Percentiles rank a stretch among this genome's conserved stretches.
phyloP scores from a whole-genome alignment of 163 green algal genomes.

The Volvox carteri region DNA sequence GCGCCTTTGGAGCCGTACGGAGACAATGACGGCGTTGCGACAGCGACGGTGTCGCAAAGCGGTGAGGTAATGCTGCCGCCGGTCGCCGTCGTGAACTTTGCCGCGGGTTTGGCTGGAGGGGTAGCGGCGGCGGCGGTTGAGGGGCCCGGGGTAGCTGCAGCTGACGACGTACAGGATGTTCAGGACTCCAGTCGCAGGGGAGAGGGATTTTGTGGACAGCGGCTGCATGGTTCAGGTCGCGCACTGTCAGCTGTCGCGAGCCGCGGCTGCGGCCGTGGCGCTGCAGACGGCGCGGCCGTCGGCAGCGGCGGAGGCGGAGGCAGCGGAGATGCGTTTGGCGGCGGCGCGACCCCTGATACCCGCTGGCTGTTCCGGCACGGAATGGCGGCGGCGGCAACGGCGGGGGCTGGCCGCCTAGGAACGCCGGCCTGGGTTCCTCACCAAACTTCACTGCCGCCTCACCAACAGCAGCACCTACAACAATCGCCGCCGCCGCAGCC shows the following conservation, averaged over 20 bases:
- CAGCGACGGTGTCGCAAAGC: neutral
- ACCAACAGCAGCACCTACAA: neutral
- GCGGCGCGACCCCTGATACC: neutral
- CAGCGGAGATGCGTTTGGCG: too few species aligned
- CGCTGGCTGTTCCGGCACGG: neutral
- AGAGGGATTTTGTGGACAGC: neutral
- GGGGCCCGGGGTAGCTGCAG: neutral
- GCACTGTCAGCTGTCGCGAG: constrained; percentile 14
- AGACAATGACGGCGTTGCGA: neutral
- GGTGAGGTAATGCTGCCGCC: constrained; percentile 26
- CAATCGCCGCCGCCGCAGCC: neutral
- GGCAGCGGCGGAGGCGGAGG: too few species aligned
- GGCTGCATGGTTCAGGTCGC: neutral
- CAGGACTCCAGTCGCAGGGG: neutral
- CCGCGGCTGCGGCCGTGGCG: neutral
- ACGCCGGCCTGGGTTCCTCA: neutral
- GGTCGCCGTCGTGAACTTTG: neutral
- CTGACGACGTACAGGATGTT: too few species aligned
- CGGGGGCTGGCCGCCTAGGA: too few species aligned
- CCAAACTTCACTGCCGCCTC: neutral
- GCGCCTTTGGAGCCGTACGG: neutral
- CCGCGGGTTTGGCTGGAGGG: neutral
- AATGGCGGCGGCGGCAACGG: too few species aligned
- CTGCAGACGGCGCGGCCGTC: neutral
- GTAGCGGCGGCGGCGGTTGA: neutral